Percentiles rank a stretch among this genome's conserved stretches.
Evolutionary conservation across 306 rosid genomes (phyloP).

Genomic region (Dalbergia oliveri): DNA sequence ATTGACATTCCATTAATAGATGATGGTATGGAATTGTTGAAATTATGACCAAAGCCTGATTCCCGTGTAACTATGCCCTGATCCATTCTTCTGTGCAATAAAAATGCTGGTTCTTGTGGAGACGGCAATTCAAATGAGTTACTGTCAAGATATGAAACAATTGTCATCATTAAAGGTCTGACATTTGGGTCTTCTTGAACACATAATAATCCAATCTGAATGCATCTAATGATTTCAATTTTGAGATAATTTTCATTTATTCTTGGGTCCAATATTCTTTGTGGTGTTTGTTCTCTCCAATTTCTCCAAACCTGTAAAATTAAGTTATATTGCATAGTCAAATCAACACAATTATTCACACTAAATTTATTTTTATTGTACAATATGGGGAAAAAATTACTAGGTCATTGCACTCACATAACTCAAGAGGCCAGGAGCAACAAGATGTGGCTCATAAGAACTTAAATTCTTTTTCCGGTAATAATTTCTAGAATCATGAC

Average conservation of each 20-base stretch:
- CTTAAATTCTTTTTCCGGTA: conserved; percentile 45
- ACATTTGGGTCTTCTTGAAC: conserved; percentile 53
- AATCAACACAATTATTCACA: background rate
- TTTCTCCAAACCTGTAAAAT: conserved; percentile 53
- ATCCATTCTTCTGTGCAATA: background rate
- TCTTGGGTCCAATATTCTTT: conserved; percentile 44
- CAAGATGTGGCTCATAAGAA: background rate
- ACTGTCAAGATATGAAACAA: conserved; percentile 42
- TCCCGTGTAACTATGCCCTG: background rate
- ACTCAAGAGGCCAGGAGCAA: conserved; percentile 12
- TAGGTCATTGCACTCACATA: conserved; percentile 31
- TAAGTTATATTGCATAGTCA: background rate
- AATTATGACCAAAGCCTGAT: background rate
- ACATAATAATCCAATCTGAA: conserved; percentile 55
- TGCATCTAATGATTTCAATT: conserved; percentile 38
- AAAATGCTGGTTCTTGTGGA: conserved; percentile 50
- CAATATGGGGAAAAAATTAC: background rate
- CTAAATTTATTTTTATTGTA: background rate
- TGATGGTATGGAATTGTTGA: background rate
- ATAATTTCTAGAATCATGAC: conserved; percentile 56
- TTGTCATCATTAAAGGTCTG: conserved; percentile 49
- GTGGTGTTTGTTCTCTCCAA: conserved; percentile 44
- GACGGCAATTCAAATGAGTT: conserved; percentile 32
- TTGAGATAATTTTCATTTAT: conserved; percentile 20
- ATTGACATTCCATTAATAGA: conserved; percentile 36